A percentile compares a stretch with the other conserved stretches of the same genome.
Conservation (phyloP, 352 stramenopile species). For the Phytophthora cajani region DNA sequence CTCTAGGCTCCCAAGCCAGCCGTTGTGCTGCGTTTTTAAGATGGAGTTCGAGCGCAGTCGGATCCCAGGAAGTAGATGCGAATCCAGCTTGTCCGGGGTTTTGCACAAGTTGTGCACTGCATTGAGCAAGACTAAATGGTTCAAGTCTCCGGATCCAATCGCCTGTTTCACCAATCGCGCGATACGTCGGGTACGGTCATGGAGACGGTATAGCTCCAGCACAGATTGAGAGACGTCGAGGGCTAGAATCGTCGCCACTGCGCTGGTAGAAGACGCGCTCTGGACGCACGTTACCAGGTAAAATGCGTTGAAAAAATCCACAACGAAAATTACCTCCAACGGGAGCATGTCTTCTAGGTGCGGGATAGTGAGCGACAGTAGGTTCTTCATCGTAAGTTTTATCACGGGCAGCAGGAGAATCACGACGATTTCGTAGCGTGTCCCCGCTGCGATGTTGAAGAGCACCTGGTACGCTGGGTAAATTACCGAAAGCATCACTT, state of each 20-base stretch:
- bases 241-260: slow-evolving; percentile 1
- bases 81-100: neutral
- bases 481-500: neutral
- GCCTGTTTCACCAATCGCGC: neutral
- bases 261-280: slow-evolving; percentile 2
- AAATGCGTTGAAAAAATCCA: slow-evolving; percentile 26
- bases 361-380: slow-evolving; percentile 1
- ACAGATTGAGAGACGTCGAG: slow-evolving; percentile 4
- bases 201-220: neutral
- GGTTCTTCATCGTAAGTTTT: slow-evolving; percentile 17
- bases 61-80: neutral
- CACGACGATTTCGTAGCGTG: neutral
- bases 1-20: slow-evolving; percentile 3
- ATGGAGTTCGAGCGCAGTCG: slow-evolving; percentile 3
- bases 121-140: neutral
- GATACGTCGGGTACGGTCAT: neutral
- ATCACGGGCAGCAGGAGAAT: slow-evolving; percentile 6
- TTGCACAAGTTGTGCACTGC: neutral
- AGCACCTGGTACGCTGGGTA: slow-evolving; percentile 10
- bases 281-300: slow-evolving; percentile 24
- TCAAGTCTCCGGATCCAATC: neutral
- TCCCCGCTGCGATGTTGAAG: neutral
- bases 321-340: slow-evolving; percentile 11
- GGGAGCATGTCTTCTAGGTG: slow-evolving; percentile 12
- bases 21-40: neutral